phyloP scores from a whole-genome alignment of 805 yeast genomes.

The Sugiyamaella lignohabitans region DNA sequence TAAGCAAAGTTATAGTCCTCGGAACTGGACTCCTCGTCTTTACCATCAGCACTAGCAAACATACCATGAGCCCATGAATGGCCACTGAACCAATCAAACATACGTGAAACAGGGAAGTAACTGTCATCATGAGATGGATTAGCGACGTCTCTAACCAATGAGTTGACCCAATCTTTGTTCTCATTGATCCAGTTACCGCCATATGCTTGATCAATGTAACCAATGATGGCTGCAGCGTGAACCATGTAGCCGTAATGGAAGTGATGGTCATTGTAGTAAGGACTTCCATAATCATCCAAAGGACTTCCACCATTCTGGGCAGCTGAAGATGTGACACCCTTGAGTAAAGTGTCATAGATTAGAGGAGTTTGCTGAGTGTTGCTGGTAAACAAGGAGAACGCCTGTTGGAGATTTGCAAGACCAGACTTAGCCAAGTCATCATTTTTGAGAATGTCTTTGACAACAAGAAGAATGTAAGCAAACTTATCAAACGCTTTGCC shows the following conservation, averaged over 20 bases:
- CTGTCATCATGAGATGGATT: conserved; percentile 48
- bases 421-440: conserved; percentile 43
- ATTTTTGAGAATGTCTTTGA: conserved; percentile 60
- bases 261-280: conserved; percentile 78
- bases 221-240: conserved; percentile 76
- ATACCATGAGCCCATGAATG: conserved; percentile 79
- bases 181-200: conserved; percentile 48
- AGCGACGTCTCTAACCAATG: conserved; percentile 60
- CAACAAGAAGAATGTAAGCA: conserved; percentile 75
- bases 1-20: conserved; percentile 72
- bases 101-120: conserved; percentile 61
- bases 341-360: conserved; percentile 66
- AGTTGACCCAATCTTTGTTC: conserved; percentile 53
- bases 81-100: conserved; percentile 68
- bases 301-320: conserved; percentile 32
- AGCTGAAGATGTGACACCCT: conserved; percentile 33
- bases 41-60: conserved; percentile 58
- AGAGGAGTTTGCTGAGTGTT: conserved; percentile 71
- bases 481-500: conserved; percentile 88
- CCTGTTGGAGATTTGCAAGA: conserved; percentile 54
- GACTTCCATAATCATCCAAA: conserved; percentile 64
- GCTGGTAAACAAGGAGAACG: conserved; percentile 59
- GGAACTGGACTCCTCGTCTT: conserved; percentile 64
- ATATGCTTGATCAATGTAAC: conserved; percentile 46
- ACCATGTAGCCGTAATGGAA: conserved; percentile 83